Evolutionary conservation across 2,329 filamentous ascomycete species (phyloP).

Genomic region (Malbranchea cinnamomea): DNA sequence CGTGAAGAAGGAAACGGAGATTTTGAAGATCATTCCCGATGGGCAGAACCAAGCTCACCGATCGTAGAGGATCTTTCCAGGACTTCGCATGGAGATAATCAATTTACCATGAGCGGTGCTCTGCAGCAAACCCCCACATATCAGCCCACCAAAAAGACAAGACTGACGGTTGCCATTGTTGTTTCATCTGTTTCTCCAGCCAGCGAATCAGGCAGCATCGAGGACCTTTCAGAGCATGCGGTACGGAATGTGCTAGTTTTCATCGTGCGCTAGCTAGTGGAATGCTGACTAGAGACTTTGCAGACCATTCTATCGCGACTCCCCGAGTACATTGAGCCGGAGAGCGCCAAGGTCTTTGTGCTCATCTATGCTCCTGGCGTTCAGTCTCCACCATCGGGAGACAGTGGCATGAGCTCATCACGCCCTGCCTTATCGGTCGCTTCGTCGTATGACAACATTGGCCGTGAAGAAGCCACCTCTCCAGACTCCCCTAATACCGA

Average conservation of each 20-base stretch:
- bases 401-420: slow-evolving; percentile 24
- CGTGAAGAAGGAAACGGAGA: slow-evolving; percentile 68
- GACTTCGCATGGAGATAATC: too few relatives aligned
- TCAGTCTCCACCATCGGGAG: slow-evolving; percentile 46
- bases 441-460: slow-evolving; percentile 84
- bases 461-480: slow-evolving; percentile 46
- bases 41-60: slow-evolving; percentile 92
- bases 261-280: slow-evolving; percentile 1
- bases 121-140: too few relatives aligned
- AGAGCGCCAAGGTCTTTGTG: slow-evolving; percentile 64
- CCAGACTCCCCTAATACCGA: slow-evolving; percentile 38
- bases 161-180: slow-evolving; percentile 74
- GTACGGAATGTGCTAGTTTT: slow-evolving; percentile 38
- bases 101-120: too few relatives aligned
- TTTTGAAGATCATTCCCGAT: slow-evolving; percentile 74
- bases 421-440: slow-evolving; percentile 48
- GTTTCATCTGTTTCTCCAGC: slow-evolving; percentile 61
- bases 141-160: slow-evolving; percentile 31
- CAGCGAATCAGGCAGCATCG: slow-evolving; percentile 42
- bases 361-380: slow-evolving; percentile 76
- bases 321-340: slow-evolving; percentile 58
- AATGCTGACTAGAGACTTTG: neutral
- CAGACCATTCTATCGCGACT: slow-evolving; percentile 83
- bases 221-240: slow-evolving; percentile 57
- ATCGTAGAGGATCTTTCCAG: too few relatives aligned